These are phyloP conservation scores for Colletotrichum spaethianum DNA, from an alignment of 2,329 filamentous ascomycete species.

Conservation along the genomic window DNA sequence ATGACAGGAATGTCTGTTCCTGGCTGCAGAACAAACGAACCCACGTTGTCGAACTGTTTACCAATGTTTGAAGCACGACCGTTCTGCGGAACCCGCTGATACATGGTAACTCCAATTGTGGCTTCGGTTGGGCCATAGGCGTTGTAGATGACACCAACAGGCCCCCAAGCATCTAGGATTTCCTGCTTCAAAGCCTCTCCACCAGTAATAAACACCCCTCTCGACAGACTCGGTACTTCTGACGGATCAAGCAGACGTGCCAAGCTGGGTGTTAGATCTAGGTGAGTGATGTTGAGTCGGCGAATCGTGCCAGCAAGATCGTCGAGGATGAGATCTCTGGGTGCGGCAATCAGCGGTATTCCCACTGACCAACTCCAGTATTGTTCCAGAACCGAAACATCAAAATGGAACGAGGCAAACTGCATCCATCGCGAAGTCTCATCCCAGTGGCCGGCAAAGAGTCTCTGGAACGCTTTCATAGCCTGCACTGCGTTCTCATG, in stretches of 20 bases:
- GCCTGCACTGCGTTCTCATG: constrained; percentile 92
- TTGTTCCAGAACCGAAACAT: constrained; percentile 92
- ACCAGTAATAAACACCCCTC: constrained; percentile 92
- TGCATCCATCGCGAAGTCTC: constrained; percentile 85
- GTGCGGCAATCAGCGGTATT: constrained; percentile 85
- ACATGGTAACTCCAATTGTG: constrained; percentile 94
- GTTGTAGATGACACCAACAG: constrained; percentile 87
- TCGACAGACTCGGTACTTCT: constrained; percentile 83
- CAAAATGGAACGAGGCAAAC: constrained; percentile 95
- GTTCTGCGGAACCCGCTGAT: constrained; percentile 81
- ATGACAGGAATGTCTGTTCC: constrained; percentile 80
- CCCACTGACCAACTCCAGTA: constrained; percentile 97
- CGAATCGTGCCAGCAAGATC: constrained; percentile 83
- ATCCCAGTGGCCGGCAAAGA: constrained; percentile 85
- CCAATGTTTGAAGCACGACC: constrained; percentile 92
- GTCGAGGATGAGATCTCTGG: constrained; percentile 87
- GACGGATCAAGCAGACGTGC: constrained; percentile 84
- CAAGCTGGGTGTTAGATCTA: constrained; percentile 91
- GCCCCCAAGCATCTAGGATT: constrained; percentile 88
- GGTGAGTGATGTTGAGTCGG: constrained; percentile 84
- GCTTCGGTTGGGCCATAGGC: constrained; percentile 94
- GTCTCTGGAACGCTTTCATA: constrained; percentile 85
- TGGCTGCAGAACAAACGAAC: constrained; percentile 82
- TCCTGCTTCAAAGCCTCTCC: constrained; percentile 91
- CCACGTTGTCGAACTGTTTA: constrained; percentile 88